A percentile compares a stretch with the other conserved stretches of the same genome.
Conservation (phyloP, 768 basidiomycete genomes). For the Pleurotus sapidus region DNA sequence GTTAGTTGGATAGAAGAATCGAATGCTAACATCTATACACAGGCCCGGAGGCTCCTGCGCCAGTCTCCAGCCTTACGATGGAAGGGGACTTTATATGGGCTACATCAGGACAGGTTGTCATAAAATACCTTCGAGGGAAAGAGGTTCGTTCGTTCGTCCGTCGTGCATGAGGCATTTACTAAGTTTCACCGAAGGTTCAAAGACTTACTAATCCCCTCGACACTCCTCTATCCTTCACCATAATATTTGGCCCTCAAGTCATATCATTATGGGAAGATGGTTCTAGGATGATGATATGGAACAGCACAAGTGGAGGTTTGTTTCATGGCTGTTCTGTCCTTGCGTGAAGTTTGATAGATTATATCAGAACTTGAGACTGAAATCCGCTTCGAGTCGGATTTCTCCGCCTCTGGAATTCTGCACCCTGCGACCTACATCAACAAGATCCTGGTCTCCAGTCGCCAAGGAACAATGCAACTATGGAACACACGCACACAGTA, state of each 20-base stretch:
- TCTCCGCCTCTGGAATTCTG: conserved; percentile 80
- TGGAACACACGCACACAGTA: conserved; percentile 91
- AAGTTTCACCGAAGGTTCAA: conserved; percentile 39
- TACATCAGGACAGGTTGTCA: conserved; percentile 60
- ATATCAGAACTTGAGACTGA: conserved; percentile 57
- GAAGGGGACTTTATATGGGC: conserved; percentile 88
- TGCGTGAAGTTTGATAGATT: conserved; percentile 8
- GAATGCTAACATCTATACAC: conserved; percentile 5
- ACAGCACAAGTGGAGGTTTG: conserved; percentile 58
- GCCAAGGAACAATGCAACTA: conserved; percentile 80
- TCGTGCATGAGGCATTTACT: conserved; percentile 4
- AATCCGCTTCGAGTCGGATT: conserved; percentile 78
- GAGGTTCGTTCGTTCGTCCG: conserved; percentile 45
- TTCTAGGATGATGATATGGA: conserved; percentile 74
- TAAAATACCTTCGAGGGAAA: conserved; percentile 87
- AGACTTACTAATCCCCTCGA: conserved; percentile 66
- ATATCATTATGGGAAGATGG: conserved; percentile 82
- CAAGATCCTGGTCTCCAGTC: conserved; percentile 85
- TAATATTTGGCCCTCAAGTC: conserved; percentile 79
- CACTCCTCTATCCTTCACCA: conserved; percentile 56
- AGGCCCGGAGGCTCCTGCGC: conserved; percentile 82
- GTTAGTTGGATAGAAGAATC: not conserved
- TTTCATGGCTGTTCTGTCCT: not conserved
- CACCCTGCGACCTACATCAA: conserved; percentile 98
- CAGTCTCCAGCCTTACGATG: conserved; percentile 75